Evolutionary conservation across 768 basidiomycete genomes (phyloP).

Genomic region (Flagelloscypha sp.): DNA sequence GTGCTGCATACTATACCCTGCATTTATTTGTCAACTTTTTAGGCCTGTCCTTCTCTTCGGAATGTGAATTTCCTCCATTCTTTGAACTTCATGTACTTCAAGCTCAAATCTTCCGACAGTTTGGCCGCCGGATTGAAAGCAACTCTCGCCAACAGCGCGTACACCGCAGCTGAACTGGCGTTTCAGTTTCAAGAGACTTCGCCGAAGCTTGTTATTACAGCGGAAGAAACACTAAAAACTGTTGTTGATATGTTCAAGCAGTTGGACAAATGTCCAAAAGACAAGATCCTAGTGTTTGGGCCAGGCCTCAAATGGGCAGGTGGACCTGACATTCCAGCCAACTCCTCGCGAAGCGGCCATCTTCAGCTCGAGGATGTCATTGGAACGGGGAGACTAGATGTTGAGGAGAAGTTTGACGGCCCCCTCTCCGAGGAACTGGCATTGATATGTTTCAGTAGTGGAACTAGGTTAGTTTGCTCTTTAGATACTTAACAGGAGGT

Average conservation of each 20-base stretch:
- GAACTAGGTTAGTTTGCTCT: too few relatives aligned
- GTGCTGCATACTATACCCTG: too few relatives aligned
- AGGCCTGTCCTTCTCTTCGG: constrained; percentile 44
- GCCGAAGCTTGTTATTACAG: constrained; percentile 55
- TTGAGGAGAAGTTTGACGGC: constrained; percentile 51
- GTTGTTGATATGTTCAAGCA: constrained; percentile 49
- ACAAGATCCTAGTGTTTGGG: constrained; percentile 48
- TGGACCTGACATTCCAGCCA: constrained; percentile 21
- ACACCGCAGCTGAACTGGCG: constrained; percentile 58
- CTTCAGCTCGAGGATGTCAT: constrained; percentile 42
- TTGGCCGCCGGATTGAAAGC: constrained; percentile 61
- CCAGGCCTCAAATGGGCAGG: constrained; percentile 40
- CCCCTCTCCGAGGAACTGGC: constrained; percentile 14
- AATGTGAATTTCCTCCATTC: constrained; percentile 19
- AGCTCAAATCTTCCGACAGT: constrained; percentile 14
- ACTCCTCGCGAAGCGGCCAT: constrained; percentile 22
- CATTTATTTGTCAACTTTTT: too few relatives aligned
- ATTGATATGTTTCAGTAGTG: constrained; percentile 19
- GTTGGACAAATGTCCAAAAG: constrained; percentile 35
- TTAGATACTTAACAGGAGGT: too few relatives aligned
- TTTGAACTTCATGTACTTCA: constrained; percentile 1
- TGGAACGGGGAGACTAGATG: constrained; percentile 34
- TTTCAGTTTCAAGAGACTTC: constrained; percentile 65
- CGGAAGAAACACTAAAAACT: constrained; percentile 51
- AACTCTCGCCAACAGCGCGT: constrained; percentile 69